A percentile compares a stretch with the other conserved stretches of the same genome.
These are phyloP conservation scores for Ustilago shanxiensis DNA, from an alignment of 1,284 basidiomycete genomes.

Conservation along the genomic window DNA sequence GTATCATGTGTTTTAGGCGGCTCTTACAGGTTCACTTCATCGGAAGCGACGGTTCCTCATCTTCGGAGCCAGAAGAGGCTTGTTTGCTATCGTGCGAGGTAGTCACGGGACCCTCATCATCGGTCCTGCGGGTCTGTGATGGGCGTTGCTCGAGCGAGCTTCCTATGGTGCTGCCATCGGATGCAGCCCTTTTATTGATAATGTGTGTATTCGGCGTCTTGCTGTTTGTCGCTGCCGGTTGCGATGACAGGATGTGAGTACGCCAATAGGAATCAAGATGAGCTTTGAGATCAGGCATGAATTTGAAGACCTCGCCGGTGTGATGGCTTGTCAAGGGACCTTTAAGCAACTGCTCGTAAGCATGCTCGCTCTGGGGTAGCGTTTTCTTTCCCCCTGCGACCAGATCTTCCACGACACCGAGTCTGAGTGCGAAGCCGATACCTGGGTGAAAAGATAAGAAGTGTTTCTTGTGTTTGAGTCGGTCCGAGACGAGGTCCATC, in stretches of 20 bases:
- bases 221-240: not conserved
- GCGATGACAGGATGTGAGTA: not conserved
- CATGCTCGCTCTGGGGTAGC: slow-evolving; percentile 20
- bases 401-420: slow-evolving; percentile 73
- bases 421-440: slow-evolving; percentile 85
- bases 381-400: slow-evolving; percentile 9
- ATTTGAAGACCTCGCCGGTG: slow-evolving; percentile 17
- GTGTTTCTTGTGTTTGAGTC: slow-evolving; percentile 86
- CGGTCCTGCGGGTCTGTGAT: slow-evolving; percentile 17
- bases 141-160: not conserved
- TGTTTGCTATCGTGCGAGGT: not conserved
- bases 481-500: slow-evolving; percentile 80
- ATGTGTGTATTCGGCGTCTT: not conserved
- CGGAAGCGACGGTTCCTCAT: slow-evolving; percentile 30
- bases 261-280: slow-evolving; percentile 41
- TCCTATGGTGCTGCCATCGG: not conserved
- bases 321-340: slow-evolving; percentile 33
- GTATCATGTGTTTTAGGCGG: no score
- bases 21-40: no score
- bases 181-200: slow-evolving; percentile 7
- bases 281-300: slow-evolving; percentile 40
- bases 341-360: slow-evolving; percentile 47
- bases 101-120: not conserved
- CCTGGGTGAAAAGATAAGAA: slow-evolving; percentile 93
- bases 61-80: slow-evolving; percentile 19